Evolutionary conservation across 2,329 filamentous ascomycete species (phyloP), one percentile per base, ranked within the genome.

Genomic region (Coniochaeta sp.): DNA sequence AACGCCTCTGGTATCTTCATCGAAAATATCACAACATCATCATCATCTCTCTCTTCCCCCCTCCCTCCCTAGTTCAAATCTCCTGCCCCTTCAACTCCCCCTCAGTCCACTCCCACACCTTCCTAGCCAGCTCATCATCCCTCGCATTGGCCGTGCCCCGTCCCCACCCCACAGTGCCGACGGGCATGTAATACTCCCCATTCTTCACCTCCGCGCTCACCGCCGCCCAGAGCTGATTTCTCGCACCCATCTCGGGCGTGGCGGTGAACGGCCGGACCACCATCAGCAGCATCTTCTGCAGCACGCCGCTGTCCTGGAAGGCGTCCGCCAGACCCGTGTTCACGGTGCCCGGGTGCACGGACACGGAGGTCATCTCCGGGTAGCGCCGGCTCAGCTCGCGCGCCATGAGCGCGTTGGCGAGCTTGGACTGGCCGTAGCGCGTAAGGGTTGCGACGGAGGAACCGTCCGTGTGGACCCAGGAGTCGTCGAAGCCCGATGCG

Each of bases 181-280:
- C 60, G 0, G 67, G 67, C 48, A 60, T 55, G 53, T 71, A 71
- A 51, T 65, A 69, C 49, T 50, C 58, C 1, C 68, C 68, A 27
- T 51, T 63, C 24, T 52, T 59, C 0, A 67, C 61, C n/a, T 65
- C 63, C 5, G 58, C 58, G 3, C 63, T 56, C n/a, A 67, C 65
- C 1, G 67, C 62, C 12, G 69, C 71, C 73, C 73, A 75, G 3
- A 76, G 61, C 59, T 74, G 71, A 51, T 71, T 73, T 54, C 59
- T 63, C 3, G 61, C 67, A 0, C 72, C 73, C 26, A 65, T 53
- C 20, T 65, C 60, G 14, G 50, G 52, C 6, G 35, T 48, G 10
- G 49, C 16, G 3, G 47, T 26, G 9, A 57, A 10, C 4, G 20
- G n/a, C 8, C 42, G 22, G 6, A 52, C 26, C 12, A 54, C 6